These are phyloP conservation scores for Emericellopsis cladophorae DNA, from an alignment of 2,329 filamentous ascomycete genomes.

Conservation along the genomic window DNA sequence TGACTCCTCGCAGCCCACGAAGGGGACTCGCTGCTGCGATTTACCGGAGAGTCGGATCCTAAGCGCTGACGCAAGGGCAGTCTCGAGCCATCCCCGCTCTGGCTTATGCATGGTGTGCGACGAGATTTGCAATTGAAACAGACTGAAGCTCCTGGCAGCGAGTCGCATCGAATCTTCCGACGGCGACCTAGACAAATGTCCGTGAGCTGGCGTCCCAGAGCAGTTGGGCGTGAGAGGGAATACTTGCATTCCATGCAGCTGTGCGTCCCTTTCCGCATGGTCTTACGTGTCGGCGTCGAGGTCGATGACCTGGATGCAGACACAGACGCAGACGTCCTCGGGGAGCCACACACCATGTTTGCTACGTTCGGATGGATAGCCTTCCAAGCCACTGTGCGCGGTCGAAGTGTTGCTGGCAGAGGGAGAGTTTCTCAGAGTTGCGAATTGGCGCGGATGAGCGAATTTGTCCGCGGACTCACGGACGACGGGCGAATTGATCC, in stretches of 20 bases:
- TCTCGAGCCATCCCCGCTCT: slow-evolving; percentile 3
- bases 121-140: slow-evolving; percentile 23
- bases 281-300: slow-evolving; percentile 4
- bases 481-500: not conserved
- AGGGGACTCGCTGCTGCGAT: not conserved
- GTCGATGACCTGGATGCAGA: slow-evolving; percentile 2
- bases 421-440: not conserved
- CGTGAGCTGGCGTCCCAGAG: not conserved
- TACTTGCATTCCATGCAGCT: slow-evolving; percentile 13
- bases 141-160: slow-evolving; percentile 20
- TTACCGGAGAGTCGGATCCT: slow-evolving; percentile 1
- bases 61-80: slow-evolving; percentile 2
- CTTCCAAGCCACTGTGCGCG: not conserved
- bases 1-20: not conserved
- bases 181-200: slow-evolving; percentile 21
- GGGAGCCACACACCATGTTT: not conserved
- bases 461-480: slow-evolving; percentile 8
- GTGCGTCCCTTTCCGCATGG: slow-evolving; percentile 12
- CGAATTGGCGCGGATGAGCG: slow-evolving; percentile 1
- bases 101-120: slow-evolving; percentile 5
- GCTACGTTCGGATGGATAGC: not conserved
- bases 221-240: not conserved
- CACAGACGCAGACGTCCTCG: slow-evolving; percentile 2
- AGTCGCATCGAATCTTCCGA: slow-evolving; percentile 32
- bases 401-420: slow-evolving; percentile 1